Base-by-base conservation (phyloP, 768 basidiomycete species). In the Glaciozyma antarctica region DNA sequence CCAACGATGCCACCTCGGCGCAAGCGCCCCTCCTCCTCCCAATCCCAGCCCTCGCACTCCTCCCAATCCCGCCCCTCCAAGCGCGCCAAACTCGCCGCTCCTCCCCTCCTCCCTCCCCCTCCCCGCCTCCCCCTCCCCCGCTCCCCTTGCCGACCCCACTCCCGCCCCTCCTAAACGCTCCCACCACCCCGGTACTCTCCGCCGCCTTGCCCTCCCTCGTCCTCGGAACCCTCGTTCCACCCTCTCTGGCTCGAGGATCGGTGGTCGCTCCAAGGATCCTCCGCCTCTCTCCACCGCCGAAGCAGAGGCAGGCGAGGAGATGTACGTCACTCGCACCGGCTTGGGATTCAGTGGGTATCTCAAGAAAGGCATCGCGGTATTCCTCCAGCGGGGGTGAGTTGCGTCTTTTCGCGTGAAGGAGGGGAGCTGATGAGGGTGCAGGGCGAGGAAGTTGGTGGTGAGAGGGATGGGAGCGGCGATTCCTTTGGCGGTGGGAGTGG, bases 401-500 rank as follows among this genome's bases (percentile, higher is more conserved):
- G 10, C 19, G 1, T 54, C 28, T 13, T 30, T 10, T 30, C 26
- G 15, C 21, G 9, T 1, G 22, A n/a, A 7, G 43, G 32, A 13
- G 21, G 10, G 53, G 59, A 26, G 5, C 16, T n/a, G 13, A 24
- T 13, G 15, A n/a, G n/a, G 5, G n/a, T 4, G 6, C 70, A 89
- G 88, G 44, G 85, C 88, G 73, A 86, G 86, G 68, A 84, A 82
- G 7, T 76, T 93, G 41, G 83, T 85, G 75, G 76, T 93, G 52
- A 84, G 82, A 65, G 90, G 88, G 9, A 86, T 92, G 84, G 90
- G 89, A 30, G 90, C 90, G 7, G 89, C 91, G 2, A 91, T 93
- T 63, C 89, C 90, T 4, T 85, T 85, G 71, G 82, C 90, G 28
- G 77, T 87, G 34, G 83, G 84, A 55, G 80, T 94, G 19, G 77